Evolutionary conservation across 2,329 filamentous ascomycete genomes (phyloP).

Genomic region (Colletotrichum kahawae): DNA sequence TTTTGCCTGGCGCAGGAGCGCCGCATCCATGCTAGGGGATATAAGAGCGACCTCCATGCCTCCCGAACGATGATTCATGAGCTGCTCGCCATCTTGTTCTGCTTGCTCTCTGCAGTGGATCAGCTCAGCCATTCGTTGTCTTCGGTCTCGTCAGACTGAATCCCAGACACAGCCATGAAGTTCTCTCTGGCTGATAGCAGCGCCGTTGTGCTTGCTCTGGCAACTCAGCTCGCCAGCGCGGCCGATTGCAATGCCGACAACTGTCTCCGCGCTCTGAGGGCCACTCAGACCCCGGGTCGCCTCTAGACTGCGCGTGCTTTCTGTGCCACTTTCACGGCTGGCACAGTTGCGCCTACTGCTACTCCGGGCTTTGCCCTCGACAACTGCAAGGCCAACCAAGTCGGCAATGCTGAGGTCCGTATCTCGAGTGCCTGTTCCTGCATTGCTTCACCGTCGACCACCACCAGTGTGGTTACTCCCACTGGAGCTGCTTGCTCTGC

Average conservation of each 20-base stretch:
- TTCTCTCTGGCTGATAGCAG: background rate
- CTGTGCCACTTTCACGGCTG: constrained; percentile 25
- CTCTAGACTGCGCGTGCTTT: constrained; percentile 33
- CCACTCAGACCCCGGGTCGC: constrained; percentile 34
- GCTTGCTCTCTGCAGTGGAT: background rate
- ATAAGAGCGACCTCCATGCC: background rate
- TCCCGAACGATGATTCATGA: background rate
- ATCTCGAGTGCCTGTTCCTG: background rate
- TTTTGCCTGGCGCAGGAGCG: background rate
- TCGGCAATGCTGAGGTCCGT: background rate
- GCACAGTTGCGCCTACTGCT: background rate
- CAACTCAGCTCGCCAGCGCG: background rate
- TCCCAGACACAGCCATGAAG: background rate
- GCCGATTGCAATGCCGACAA: constrained; percentile 35
- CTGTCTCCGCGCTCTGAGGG: constrained; percentile 38
- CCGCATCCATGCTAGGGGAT: accelerated
- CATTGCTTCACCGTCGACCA: background rate
- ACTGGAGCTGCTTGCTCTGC: background rate
- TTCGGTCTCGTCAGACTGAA: background rate
- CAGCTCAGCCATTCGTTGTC: background rate
- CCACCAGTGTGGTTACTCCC: background rate
- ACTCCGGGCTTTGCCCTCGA: background rate
- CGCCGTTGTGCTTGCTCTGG: background rate
- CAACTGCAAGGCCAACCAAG: background rate
- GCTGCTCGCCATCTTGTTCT: background rate